These are phyloP conservation scores for Akanthomyces uredinophilus DNA, from an alignment of 2,329 filamentous ascomycete species.

Conservation along the genomic window DNA sequence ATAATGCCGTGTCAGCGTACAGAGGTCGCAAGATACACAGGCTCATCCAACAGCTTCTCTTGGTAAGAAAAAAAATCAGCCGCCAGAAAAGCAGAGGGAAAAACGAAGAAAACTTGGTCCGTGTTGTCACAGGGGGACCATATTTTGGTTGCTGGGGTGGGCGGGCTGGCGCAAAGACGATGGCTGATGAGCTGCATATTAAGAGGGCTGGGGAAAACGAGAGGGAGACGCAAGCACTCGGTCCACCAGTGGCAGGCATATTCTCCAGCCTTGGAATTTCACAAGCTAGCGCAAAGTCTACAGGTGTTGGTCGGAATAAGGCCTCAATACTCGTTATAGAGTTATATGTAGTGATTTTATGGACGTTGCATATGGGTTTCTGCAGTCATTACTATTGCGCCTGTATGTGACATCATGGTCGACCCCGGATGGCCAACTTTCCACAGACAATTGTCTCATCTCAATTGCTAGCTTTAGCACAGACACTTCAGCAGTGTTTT, in stretches of 20 bases:
- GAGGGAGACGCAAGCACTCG: neutral
- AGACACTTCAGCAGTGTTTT: neutral
- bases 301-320: neutral
- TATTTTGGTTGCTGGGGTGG: conserved; percentile 7
- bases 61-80: neutral
- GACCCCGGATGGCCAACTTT: neutral
- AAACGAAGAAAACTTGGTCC: neutral
- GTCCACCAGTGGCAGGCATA: neutral
- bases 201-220: conserved; percentile 7
- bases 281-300: neutral
- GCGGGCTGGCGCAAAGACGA: conserved; percentile 4
- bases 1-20: neutral
- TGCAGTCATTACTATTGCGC: neutral
- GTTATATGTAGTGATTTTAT: no score
- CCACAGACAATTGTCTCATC: neutral
- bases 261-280: neutral
- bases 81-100: neutral
- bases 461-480: neutral
- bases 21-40: neutral
- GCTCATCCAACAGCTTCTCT: no score
- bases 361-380: neutral
- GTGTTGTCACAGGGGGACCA: neutral
- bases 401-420: neutral
- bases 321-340: neutral
- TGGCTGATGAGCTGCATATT: conserved; percentile 9